A percentile compares a stretch with the other conserved stretches of the same genome.
phyloP scores from a whole-genome alignment of 1,139 yeast genomes.

The Candida neerlandica region DNA sequence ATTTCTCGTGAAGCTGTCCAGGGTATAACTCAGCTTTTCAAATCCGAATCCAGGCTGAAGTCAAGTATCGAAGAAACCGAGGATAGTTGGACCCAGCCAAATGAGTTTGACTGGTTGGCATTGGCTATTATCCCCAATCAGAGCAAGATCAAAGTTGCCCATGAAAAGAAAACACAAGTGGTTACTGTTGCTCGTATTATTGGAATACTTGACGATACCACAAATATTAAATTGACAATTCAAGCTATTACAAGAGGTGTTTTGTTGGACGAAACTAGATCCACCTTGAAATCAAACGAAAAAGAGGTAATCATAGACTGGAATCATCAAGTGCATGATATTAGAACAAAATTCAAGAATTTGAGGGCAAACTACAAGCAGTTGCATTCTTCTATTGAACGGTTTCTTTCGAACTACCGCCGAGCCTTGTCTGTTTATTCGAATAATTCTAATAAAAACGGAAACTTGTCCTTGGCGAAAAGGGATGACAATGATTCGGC shows the following conservation, averaged over 20 bases:
- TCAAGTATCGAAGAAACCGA: conserved; percentile 4
- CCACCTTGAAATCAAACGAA: conserved; percentile 26
- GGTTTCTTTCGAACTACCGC: conserved; percentile 46
- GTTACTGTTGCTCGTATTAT: conserved; percentile 54
- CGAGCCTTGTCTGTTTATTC: conserved; percentile 23
- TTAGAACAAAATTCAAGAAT: conserved; percentile 24
- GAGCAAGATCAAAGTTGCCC: conserved; percentile 30
- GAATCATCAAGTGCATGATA: conserved; percentile 22
- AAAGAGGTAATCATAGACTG: conserved; percentile 32
- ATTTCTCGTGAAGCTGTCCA: conserved; percentile 39
- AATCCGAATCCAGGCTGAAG: conserved; percentile 22
- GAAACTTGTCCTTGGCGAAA: conserved; percentile 14
- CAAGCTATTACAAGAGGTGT: conserved; percentile 57
- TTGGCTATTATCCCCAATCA: conserved; percentile 46
- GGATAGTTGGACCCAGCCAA: not conserved
- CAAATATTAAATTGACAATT: conserved; percentile 49
- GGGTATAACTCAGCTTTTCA: conserved; percentile 36
- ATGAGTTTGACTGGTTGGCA: conserved; percentile 41
- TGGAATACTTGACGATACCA: conserved; percentile 50
- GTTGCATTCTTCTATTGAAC: conserved; percentile 44
- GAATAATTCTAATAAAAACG: conserved; percentile 11
- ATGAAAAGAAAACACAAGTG: conserved; percentile 21
- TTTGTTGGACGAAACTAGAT: conserved; percentile 14
- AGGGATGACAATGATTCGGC: not conserved
- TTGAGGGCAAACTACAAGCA: conserved; percentile 27